Base-by-base conservation (phyloP, 805 yeast genomes). In the Wickerhamomyces queroliae region DNA sequence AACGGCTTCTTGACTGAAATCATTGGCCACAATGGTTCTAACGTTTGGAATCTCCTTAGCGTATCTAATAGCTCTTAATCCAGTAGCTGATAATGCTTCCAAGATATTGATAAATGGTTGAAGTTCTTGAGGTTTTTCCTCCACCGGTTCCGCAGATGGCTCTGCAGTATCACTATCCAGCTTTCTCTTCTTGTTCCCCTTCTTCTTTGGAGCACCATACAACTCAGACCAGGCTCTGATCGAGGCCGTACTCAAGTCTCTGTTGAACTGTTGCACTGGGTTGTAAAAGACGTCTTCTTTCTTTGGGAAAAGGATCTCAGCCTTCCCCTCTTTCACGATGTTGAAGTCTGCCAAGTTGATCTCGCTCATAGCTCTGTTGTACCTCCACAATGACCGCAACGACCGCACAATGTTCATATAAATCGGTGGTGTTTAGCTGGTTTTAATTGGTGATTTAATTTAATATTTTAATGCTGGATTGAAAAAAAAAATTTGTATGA, bases 1-100 rank as follows among this genome's bases (percentile, higher is more conserved):
- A 20, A 90, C 98, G 0, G 99, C 99, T 25, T 80, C 86, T 9
- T 80, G 77, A 28, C 88, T 71, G 47, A 93, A 69, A 61, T 93
- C 99, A 62, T 93, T 93, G 22, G 99, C 99, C 3, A 90, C 70
- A 17, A 93, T 77, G 18, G 69, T 70, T 42, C 78, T 71, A 3
- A 84, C 83, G 15, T 74, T 63, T 3, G 96, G 95, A 34, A 93
- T 78, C 59, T 93, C 99, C 47, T 84, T 83, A 17, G 90, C 96
- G 54, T 93, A 93, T 43, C 99, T 70, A 37, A 93, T 82, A 3
- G 98, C 95, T 39, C 99, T 74, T 29, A 93, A 69, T 0, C 99
- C 99, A 2, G 98, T 83, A 1, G 99, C 99, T 33, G 95, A 83
- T 11, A 93, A 67, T 0, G 96, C 98, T 55, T 93, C 99, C 31